Evolutionary conservation across 2,329 filamentous ascomycete species (phyloP).

Genomic region (Curvularia spicifera): DNA sequence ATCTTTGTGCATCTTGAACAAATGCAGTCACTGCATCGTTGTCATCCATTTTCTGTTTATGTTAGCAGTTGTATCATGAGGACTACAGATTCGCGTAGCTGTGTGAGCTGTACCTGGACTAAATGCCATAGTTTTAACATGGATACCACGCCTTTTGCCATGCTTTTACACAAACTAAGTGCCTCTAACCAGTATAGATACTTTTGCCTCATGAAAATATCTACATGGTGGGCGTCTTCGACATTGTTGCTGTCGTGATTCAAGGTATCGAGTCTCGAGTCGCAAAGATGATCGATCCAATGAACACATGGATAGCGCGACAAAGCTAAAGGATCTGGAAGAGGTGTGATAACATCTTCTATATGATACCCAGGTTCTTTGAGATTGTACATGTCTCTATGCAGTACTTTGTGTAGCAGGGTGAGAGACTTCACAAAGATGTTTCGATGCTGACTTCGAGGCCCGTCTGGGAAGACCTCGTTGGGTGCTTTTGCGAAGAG

Average conservation of each 20-base stretch:
- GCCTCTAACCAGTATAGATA: constrained; percentile 17
- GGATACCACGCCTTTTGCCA: constrained; percentile 21
- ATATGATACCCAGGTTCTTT: background rate
- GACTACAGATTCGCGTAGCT: background rate
- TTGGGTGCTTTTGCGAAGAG: constrained; percentile 25
- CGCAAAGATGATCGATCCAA: constrained; percentile 45
- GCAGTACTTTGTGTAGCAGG: background rate
- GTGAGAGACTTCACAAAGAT: background rate
- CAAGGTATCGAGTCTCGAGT: constrained; percentile 3
- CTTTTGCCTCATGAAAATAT: background rate
- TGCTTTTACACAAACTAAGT: constrained; percentile 24
- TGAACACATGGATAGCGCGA: constrained; percentile 40
- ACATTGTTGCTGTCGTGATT: no score
- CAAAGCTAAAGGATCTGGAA: constrained; percentile 32
- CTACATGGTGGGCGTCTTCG: background rate
- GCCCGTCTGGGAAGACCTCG: constrained; percentile 16
- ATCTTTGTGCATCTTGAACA: constrained; percentile 20
- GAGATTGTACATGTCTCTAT: background rate
- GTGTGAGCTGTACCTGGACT: background rate
- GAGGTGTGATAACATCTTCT: background rate
- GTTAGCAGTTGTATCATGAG: background rate
- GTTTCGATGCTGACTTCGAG: background rate
- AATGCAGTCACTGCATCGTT: background rate
- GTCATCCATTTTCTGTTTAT: background rate
- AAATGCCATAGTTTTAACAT: constrained; percentile 5